These are phyloP conservation scores for Leishmania braziliensis DNA, from an alignment of 208 protist genomes.

Conservation along the genomic window DNA sequence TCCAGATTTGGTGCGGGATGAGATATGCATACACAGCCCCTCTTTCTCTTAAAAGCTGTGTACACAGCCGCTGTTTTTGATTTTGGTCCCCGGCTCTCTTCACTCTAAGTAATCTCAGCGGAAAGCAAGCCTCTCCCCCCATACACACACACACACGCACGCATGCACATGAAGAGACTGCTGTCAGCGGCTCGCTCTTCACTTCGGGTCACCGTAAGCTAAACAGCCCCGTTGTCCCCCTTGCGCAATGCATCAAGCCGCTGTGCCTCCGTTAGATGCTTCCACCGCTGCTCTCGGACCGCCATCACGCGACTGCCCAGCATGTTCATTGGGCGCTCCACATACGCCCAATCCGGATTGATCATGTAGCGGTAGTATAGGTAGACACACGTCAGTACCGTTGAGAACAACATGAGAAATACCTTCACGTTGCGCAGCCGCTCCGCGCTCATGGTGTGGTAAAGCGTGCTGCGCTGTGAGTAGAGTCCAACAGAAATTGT, in stretches of 20 bases:
- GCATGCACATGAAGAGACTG: not conserved
- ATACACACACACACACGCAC: not conserved
- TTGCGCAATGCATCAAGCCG: constrained; percentile 29
- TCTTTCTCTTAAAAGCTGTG: not conserved
- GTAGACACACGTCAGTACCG: constrained; percentile 65
- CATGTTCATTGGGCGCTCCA: constrained; percentile 71
- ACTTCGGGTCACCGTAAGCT: not conserved
- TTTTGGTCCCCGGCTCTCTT: not conserved
- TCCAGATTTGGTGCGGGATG: not conserved
- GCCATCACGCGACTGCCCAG: constrained; percentile 74
- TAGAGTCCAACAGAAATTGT: constrained; percentile 86
- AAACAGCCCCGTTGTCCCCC: not conserved
- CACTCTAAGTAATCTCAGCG: not conserved
- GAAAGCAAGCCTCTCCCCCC: not conserved
- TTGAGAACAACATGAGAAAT: constrained; percentile 65
- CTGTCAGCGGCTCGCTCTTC: not conserved
- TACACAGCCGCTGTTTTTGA: not conserved
- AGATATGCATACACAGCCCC: not conserved
- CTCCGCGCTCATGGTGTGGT: constrained; percentile 87
- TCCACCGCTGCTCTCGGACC: constrained; percentile 61
- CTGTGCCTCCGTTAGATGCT: constrained; percentile 43
- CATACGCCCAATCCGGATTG: constrained; percentile 82
- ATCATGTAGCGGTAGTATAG: constrained; percentile 91
- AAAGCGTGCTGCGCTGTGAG: constrained; percentile 85
- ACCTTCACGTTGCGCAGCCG: constrained; percentile 87